phyloP scores from a whole-genome alignment of 2,329 filamentous ascomycete species.

The Penicillium brasilianum region DNA sequence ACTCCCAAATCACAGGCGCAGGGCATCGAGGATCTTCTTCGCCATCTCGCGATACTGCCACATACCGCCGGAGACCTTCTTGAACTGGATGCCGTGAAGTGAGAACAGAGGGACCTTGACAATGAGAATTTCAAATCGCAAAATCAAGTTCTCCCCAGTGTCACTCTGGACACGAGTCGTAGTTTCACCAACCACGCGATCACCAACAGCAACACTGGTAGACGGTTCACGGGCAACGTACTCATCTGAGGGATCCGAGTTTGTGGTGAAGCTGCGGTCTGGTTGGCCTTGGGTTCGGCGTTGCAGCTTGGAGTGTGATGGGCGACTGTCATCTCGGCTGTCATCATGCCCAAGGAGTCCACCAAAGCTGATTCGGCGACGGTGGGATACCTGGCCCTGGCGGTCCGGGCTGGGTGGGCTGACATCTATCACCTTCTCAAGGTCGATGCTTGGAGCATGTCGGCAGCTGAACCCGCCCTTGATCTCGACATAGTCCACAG shows the following conservation, averaged over 20 bases:
- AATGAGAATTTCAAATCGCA: slow-evolving; percentile 95
- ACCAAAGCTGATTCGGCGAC: slow-evolving; percentile 82
- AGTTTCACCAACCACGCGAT: slow-evolving; percentile 78
- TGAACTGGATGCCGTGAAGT: slow-evolving; percentile 96
- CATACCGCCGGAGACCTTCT: slow-evolving; percentile 91
- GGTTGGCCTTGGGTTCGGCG: slow-evolving; percentile 54
- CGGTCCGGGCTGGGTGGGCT: slow-evolving; percentile 62
- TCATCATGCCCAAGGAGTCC: slow-evolving; percentile 71
- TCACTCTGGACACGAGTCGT: slow-evolving; percentile 91
- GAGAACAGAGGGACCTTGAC: slow-evolving; percentile 95
- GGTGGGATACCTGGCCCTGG: slow-evolving; percentile 61
- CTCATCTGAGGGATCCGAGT: slow-evolving; percentile 84
- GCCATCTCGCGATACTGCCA: slow-evolving; percentile 99
- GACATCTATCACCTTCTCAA: slow-evolving; percentile 72
- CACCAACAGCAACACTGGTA: slow-evolving; percentile 55
- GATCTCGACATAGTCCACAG: slow-evolving; percentile 91
- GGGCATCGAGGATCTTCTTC: slow-evolving; percentile 86
- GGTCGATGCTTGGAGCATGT: slow-evolving; percentile 86
- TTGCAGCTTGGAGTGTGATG: slow-evolving; percentile 50
- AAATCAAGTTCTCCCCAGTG: slow-evolving; percentile 78
- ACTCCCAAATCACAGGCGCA: slow-evolving; percentile 67
- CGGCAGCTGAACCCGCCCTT: slow-evolving; percentile 90
- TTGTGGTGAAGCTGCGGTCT: slow-evolving; percentile 76
- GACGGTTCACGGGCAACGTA: slow-evolving; percentile 59
- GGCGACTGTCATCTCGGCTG: slow-evolving; percentile 64